Conservation (phyloP, 1,284 basidiomycete genomes). For the Xanthoconium separans region DNA sequence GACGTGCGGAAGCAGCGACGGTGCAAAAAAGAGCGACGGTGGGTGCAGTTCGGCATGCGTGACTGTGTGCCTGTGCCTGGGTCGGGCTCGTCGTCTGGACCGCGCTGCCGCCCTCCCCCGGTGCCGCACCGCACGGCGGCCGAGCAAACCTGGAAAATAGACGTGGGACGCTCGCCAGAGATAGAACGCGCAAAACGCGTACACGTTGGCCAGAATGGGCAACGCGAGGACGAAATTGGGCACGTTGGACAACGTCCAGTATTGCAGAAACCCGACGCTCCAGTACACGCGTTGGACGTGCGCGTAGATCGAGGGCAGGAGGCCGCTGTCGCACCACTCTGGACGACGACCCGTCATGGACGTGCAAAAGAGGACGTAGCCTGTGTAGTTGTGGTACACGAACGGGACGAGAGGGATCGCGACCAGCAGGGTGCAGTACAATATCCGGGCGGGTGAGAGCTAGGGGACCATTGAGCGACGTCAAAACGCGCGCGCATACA, state of each 20-base stretch:
- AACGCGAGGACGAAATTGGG: slow-evolving; percentile 86
- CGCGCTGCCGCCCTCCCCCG: neutral
- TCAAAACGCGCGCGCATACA: neutral
- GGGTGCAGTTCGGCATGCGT: neutral
- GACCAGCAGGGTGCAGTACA: slow-evolving; percentile 42
- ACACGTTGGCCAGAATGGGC: slow-evolving; percentile 56
- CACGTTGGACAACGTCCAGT: slow-evolving; percentile 82
- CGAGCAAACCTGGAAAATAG: slow-evolving; percentile 8
- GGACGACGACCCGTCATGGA: slow-evolving; percentile 4
- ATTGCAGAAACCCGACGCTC: slow-evolving; percentile 82
- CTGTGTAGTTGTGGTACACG: slow-evolving; percentile 64
- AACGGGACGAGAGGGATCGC: slow-evolving; percentile 63
- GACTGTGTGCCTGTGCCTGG: neutral
- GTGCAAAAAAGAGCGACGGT: slow-evolving; percentile 33
- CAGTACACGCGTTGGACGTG: slow-evolving; percentile 87
- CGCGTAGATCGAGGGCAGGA: slow-evolving; percentile 74
- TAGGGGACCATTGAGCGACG: slow-evolving; percentile 18
- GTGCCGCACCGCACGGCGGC: neutral
- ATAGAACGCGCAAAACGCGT: slow-evolving; percentile 47
- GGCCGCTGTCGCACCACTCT: slow-evolving; percentile 62
- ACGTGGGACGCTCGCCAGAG: slow-evolving; percentile 25
- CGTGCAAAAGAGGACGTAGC: slow-evolving; percentile 67
- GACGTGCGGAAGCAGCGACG: slow-evolving; percentile 58
- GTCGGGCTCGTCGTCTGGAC: neutral
- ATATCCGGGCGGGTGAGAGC: slow-evolving; percentile 32